These are phyloP conservation scores for Fusarium sororula DNA, from an alignment of 2,329 filamentous ascomycete genomes.

Conservation along the genomic window DNA sequence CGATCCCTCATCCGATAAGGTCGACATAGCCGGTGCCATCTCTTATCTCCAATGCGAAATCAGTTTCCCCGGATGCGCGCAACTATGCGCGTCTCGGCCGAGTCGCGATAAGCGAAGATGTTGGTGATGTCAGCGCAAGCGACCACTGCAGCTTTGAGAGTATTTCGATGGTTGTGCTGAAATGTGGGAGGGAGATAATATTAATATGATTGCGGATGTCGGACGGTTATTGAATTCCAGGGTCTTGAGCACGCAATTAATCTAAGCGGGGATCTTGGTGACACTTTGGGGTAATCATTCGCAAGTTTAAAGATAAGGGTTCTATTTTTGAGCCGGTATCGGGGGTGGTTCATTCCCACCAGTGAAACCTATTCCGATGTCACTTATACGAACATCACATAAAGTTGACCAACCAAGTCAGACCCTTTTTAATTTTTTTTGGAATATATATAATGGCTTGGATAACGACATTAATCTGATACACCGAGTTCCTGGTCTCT, in stretches of 20 bases:
- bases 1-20: slow-evolving; percentile 8
- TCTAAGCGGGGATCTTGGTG: slow-evolving; percentile 24
- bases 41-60: slow-evolving; percentile 1
- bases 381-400: not conserved
- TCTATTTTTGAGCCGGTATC: slow-evolving; percentile 19
- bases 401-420: not conserved
- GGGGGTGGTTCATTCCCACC: slow-evolving; percentile 10
- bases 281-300: slow-evolving; percentile 25
- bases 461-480: no score
- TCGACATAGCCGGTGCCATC: slow-evolving; percentile 26
- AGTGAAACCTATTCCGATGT: not conserved
- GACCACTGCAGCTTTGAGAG: not conserved
- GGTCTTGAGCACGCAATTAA: slow-evolving; percentile 34
- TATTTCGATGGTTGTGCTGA: not conserved
- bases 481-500: not conserved
- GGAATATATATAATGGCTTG: not conserved
- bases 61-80: slow-evolving; percentile 15
- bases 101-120: slow-evolving; percentile 32
- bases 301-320: slow-evolving; percentile 25
- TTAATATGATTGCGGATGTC: not conserved
- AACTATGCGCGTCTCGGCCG: slow-evolving; percentile 20
- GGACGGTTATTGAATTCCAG: slow-evolving; percentile 5
- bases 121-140: slow-evolving; percentile 6
- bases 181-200: not conserved
- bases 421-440: not conserved